Percentiles rank a stretch among this genome's conserved stretches.
Evolutionary conservation across 2,329 filamentous ascomycete genomes (phyloP).

Genomic region (Coniella vitis): DNA sequence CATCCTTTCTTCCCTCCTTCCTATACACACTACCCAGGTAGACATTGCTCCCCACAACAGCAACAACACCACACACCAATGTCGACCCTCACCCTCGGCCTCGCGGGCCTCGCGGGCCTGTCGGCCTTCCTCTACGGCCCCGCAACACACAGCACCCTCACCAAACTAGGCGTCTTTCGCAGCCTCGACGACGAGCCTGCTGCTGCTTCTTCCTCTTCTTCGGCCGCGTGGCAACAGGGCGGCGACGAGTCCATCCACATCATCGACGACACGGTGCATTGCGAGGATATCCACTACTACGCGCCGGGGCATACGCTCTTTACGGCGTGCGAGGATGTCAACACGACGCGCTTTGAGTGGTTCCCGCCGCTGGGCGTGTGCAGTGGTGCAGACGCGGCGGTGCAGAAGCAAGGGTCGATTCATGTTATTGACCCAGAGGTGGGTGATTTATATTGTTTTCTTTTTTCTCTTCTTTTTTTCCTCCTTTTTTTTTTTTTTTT

Average conservation of each 20-base stretch:
- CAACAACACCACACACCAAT: too few species aligned
- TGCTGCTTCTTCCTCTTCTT: too few species aligned
- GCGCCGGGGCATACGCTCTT: constrained; percentile 41
- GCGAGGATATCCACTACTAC: constrained; percentile 56
- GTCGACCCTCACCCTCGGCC: too few species aligned
- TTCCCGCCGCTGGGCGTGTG: constrained; percentile 42
- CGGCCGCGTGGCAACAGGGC: too few species aligned
- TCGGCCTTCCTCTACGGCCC: constrained; percentile 11
- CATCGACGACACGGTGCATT: constrained; percentile 47
- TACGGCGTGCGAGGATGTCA: constrained; percentile 46
- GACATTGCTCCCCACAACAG: too few species aligned
- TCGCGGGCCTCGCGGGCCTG: constrained; percentile 9
- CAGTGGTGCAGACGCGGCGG: constrained; percentile 29
- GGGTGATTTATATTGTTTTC: constrained; percentile 15
- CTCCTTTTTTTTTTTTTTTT: too few species aligned
- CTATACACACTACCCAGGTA: too few species aligned
- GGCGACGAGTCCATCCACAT: too few species aligned
- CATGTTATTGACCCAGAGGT: constrained; percentile 49
- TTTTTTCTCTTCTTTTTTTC: too few species aligned
- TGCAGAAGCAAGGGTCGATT: constrained; percentile 35
- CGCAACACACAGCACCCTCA: constrained; percentile 4
- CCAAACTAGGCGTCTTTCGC: constrained; percentile 9
- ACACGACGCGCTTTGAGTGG: constrained; percentile 38
- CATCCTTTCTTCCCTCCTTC: too few species aligned
- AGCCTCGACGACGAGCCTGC: constrained; percentile 3